Conservation (phyloP, 208 protist genomes). For the Leishmania amazonensis region DNA sequence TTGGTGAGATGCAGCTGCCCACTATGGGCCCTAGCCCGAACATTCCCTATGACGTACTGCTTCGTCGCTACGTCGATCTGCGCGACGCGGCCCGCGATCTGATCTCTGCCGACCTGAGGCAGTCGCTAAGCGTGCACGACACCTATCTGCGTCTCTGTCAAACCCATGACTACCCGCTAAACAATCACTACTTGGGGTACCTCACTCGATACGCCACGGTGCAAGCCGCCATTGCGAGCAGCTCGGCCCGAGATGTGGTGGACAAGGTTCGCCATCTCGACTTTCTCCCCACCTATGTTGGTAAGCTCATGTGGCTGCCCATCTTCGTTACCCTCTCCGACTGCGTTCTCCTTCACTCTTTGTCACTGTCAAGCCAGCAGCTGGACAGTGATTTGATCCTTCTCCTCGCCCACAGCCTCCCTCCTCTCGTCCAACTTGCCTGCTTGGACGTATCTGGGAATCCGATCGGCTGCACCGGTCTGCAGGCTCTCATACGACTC, state of each 20-base stretch:
- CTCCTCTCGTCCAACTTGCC: slow-evolving; percentile 25
- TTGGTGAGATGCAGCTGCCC: not conserved
- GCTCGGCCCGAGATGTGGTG: not conserved
- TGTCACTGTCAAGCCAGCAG: slow-evolving; percentile 43
- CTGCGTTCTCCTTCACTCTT: slow-evolving; percentile 38
- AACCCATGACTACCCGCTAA: slow-evolving; percentile 1
- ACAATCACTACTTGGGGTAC: slow-evolving; percentile 5
- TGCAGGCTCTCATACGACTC: slow-evolving; percentile 43
- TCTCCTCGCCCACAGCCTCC: slow-evolving; percentile 39
- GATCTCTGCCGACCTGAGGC: slow-evolving; percentile 7
- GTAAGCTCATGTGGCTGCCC: slow-evolving; percentile 34
- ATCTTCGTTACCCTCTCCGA: slow-evolving; percentile 51
- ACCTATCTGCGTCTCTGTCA: slow-evolving; percentile 12
- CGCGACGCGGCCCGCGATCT: slow-evolving; percentile 5
- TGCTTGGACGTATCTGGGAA: slow-evolving; percentile 65
- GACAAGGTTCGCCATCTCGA: slow-evolving; percentile 27
- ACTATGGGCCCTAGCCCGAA: not conserved
- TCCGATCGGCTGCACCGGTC: slow-evolving; percentile 60
- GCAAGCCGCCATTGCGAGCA: slow-evolving; percentile 6
- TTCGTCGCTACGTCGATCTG: slow-evolving; percentile 3
- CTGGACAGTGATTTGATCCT: slow-evolving; percentile 49
- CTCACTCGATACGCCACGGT: slow-evolving; percentile 3
- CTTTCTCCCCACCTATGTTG: slow-evolving; percentile 45
- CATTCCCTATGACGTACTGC: slow-evolving; percentile 1
- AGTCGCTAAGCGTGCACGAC: slow-evolving; percentile 5